A percentile compares a stretch with the other conserved stretches of the same genome.
Evolutionary conservation across 352 stramenopile genomes (phyloP).

Genomic region (Phytophthora ohioensis): DNA sequence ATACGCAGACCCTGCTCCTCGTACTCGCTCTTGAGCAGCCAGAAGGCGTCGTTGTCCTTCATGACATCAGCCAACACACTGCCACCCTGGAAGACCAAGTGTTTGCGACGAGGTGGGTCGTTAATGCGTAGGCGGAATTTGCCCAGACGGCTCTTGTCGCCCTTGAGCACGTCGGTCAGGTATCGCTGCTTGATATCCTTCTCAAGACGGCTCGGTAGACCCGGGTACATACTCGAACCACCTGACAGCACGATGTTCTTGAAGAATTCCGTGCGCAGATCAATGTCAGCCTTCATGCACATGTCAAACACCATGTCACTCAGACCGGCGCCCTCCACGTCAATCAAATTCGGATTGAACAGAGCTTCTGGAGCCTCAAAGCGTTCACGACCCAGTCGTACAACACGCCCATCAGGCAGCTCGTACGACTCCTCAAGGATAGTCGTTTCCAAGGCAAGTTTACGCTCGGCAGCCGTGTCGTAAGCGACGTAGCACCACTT

Average conservation of each 20-base stretch:
- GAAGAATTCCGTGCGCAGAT: slow-evolving; percentile 96
- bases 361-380: slow-evolving; percentile 97
- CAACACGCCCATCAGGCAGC: slow-evolving; percentile 97
- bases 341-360: slow-evolving; percentile 97
- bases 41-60: slow-evolving; percentile 95
- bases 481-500: slow-evolving; percentile 95
- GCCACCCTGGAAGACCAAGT: slow-evolving; percentile 95
- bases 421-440: slow-evolving; percentile 93
- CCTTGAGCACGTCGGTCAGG: slow-evolving; percentile 87
- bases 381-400: slow-evolving; percentile 94
- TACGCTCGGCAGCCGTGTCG: slow-evolving; percentile 88
- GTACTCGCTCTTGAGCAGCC: slow-evolving; percentile 95
- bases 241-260: slow-evolving; percentile 97
- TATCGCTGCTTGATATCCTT: slow-evolving; percentile 87
- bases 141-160: slow-evolving; percentile 88
- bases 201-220: slow-evolving; percentile 92
- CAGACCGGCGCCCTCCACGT: slow-evolving; percentile 95
- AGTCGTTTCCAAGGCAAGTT: slow-evolving; percentile 92
- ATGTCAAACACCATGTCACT: slow-evolving; percentile 98
- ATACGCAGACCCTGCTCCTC: slow-evolving; percentile 93
- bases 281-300: slow-evolving; percentile 97
- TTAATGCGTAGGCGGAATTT: slow-evolving; percentile 96
- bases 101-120: slow-evolving; percentile 96
- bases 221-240: slow-evolving; percentile 97
- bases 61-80: slow-evolving; percentile 95